phyloP scores from a whole-genome alignment of 768 basidiomycete genomes.

The Lentinula lateritia region DNA sequence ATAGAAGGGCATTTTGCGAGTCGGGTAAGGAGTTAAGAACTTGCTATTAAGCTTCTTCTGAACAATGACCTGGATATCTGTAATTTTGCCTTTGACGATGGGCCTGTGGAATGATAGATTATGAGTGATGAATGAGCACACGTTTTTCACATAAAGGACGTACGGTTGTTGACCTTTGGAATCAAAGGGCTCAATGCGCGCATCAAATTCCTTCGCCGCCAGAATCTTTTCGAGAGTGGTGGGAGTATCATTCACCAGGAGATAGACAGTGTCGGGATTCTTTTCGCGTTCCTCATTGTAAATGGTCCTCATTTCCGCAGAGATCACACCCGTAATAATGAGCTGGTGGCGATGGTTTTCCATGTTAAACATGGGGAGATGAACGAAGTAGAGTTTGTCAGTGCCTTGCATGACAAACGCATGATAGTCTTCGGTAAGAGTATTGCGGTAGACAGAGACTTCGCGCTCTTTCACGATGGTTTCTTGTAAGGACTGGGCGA shows the following conservation, averaged over 20 bases:
- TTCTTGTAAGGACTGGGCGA: conserved; percentile 27
- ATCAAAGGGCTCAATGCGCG: neutral
- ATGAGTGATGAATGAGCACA: neutral
- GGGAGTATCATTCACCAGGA: conserved; percentile 2
- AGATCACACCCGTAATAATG: conserved; percentile 26
- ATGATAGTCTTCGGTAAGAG: conserved; percentile 23
- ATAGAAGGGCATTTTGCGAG: conserved; percentile 31
- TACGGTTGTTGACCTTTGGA: neutral
- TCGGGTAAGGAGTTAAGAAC: conserved; percentile 22
- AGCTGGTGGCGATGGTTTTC: conserved; percentile 31
- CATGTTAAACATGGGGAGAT: conserved; percentile 29
- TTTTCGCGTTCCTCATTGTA: conserved; percentile 13
- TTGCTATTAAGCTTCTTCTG: conserved; percentile 21
- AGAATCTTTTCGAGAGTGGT: neutral
- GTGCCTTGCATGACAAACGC: conserved; percentile 33
- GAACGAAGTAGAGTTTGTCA: conserved; percentile 24
- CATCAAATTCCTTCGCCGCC: neutral
- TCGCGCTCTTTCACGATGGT: conserved; percentile 28
- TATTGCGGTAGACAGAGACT: conserved; percentile 28
- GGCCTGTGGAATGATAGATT: neutral
- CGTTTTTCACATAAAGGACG: conserved; percentile 3
- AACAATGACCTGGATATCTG: conserved; percentile 25
- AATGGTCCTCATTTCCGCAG: conserved; percentile 5
- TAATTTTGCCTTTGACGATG: conserved; percentile 12
- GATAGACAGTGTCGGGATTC: conserved; percentile 16